Evolutionary conservation across 805 yeast species (phyloP), one percentile per base, ranked within the genome.

Genomic region (Kluyveromyces lactis): DNA sequence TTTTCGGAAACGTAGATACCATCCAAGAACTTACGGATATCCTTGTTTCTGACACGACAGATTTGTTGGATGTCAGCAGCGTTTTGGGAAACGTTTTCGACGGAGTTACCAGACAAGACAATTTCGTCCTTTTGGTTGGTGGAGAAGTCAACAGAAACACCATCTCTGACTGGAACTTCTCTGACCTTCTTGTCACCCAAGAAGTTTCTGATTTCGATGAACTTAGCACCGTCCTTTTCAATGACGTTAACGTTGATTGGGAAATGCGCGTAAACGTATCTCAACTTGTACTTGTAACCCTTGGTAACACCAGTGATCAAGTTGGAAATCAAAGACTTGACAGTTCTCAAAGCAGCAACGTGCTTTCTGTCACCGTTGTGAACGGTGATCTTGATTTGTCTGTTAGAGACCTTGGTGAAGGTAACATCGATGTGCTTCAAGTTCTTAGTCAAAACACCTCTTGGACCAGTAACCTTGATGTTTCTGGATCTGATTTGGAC

Each of bases 221-320:
- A 77, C 51, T 75, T 71, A 39, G 67, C 60, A 57, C 84, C 86
- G 44, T 90, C 90, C 62, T 76, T 73, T 54, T 84, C 86, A 66
- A 84, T 67, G 56, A 87, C 70, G 78, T 89, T 90, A 58, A 92
- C 96, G 75, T 92, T 92, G 75, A 94, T 92, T 71, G 98, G 99
- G 95, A 92, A 92, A 86, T 92, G 98, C 81, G 98, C 99, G 69
- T 90, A 94, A 53, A 92, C 98, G 72, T 86, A 89, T 80, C 97
- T 87, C 97, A 92, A 83, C 85, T 92, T 92, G 92, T 92, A 92
- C 75, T 85, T 81, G 95, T 74, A 90, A 73, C 97, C 98, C 77
- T 81, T 81, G 69, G 98, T 92, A 68, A 92, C 98, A 84, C 99
- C 99, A 57, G 84, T 85, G 73, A 92, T 71, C 80, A 92, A 72